These are phyloP conservation scores for Passalora sequoiae DNA, from an alignment of 2,329 filamentous ascomycete species.

Conservation along the genomic window DNA sequence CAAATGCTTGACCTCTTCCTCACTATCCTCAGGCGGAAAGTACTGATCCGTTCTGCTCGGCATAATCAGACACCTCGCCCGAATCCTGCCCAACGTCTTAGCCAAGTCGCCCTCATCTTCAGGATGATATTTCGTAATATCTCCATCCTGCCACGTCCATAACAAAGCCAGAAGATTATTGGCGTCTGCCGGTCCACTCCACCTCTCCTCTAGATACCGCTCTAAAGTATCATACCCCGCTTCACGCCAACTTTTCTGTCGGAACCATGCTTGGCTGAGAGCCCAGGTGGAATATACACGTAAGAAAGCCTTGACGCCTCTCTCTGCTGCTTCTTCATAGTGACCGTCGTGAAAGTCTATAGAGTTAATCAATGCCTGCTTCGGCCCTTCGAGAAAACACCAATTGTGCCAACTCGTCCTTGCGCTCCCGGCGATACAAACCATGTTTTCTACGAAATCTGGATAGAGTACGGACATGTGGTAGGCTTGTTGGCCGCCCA, in stretches of 20 bases:
- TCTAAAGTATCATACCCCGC: constrained; percentile 32
- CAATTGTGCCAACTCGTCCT: constrained; percentile 50
- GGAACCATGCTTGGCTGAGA: constrained; percentile 39
- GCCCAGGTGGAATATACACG: constrained; percentile 40
- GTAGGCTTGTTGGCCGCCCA: constrained; percentile 53
- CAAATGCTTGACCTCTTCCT: constrained; percentile 35
- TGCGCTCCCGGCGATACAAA: constrained; percentile 50
- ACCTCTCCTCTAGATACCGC: constrained; percentile 31
- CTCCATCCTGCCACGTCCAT: constrained; percentile 41
- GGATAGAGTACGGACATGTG: constrained; percentile 50
- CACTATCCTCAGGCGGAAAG: constrained; percentile 38
- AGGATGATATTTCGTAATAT: constrained; percentile 33
- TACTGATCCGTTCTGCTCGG: constrained; percentile 40
- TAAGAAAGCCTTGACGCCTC: constrained; percentile 35
- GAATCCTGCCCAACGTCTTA: constrained; percentile 34
- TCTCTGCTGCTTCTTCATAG: constrained; percentile 24
- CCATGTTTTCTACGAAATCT: constrained; percentile 43
- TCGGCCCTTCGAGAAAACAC: constrained; percentile 53
- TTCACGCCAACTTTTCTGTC: constrained; percentile 35
- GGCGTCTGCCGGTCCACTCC: constrained; percentile 27
- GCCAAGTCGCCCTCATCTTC: constrained; percentile 31
- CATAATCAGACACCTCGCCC: constrained; percentile 38
- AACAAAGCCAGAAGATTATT: constrained; percentile 38
- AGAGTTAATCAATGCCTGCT: constrained; percentile 43
- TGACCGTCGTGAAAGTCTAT: constrained; percentile 39